phyloP scores from a whole-genome alignment of 148 eudicot genomes.

The Rhododendron ovatum region DNA sequence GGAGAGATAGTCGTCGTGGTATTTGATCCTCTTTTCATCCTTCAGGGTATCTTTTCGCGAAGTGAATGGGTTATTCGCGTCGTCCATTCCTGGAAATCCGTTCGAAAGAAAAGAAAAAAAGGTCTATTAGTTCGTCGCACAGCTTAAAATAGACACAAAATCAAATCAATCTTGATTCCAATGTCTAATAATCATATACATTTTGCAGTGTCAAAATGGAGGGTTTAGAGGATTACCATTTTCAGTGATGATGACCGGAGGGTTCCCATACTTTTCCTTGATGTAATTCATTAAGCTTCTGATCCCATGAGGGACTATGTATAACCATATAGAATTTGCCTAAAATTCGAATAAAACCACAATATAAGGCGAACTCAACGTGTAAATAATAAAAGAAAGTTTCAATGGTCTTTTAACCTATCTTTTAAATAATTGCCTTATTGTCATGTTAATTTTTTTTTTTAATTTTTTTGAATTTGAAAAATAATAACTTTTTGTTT shows the following conservation, averaged over 20 bases:
- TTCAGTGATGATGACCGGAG: conserved; percentile 71
- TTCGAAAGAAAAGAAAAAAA: not conserved
- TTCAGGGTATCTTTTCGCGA: conserved; percentile 52
- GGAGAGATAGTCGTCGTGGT: conserved; percentile 68
- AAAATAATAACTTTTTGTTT: not conserved
- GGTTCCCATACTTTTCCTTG: conserved; percentile 73
- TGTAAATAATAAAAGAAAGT: not conserved
- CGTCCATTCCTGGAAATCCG: conserved; percentile 74
- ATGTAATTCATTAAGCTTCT: conserved; percentile 82
- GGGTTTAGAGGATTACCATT: conserved; percentile 50
- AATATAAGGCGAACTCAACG: not conserved
- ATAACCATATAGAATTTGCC: conserved; percentile 89
- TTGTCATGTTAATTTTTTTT: not conserved
- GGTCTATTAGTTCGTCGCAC: not conserved
- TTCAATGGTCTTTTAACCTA: not conserved
- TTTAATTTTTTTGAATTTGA: not conserved
- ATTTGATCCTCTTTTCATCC: conserved; percentile 73
- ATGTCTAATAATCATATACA: not conserved
- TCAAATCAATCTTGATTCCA: not conserved
- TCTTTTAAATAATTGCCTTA: not conserved
- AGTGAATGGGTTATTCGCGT: conserved; percentile 38
- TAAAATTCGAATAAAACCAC: conserved; percentile 17
- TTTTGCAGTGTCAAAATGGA: not conserved
- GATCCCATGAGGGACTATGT: conserved; percentile 83
- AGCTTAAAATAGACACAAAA: not conserved